phyloP scores from a whole-genome alignment of 1,139 yeast genomes.

The Yamadazyma oceani region DNA sequence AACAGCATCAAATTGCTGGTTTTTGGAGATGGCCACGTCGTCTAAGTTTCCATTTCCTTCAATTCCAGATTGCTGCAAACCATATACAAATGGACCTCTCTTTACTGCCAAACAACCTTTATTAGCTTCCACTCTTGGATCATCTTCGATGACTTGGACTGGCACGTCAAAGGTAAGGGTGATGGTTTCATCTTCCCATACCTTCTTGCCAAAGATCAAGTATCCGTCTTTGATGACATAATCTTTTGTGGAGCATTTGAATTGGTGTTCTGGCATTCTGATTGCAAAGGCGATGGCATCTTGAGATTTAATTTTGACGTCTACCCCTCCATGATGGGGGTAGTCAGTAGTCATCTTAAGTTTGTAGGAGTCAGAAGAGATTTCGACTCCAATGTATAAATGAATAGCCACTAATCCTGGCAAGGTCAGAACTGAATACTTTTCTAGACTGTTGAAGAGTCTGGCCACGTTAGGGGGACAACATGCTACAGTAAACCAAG shows the following conservation, averaged over 20 bases:
- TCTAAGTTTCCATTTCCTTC: conserved; percentile 5
- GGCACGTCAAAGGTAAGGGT: conserved; percentile 15
- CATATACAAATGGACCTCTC: conserved; percentile 21
- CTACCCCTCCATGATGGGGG: conserved; percentile 14
- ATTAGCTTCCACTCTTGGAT: conserved; percentile 18
- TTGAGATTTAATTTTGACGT: conserved; percentile 6
- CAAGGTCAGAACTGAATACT: conserved; percentile 10
- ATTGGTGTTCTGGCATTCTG: conserved; percentile 13
- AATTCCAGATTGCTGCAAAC: conserved; percentile 17
- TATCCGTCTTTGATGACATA: conserved; percentile 9
- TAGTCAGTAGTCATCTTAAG: conserved; percentile 12
- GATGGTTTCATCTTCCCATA: conserved; percentile 12
- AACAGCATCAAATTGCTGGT: conserved; percentile 8
- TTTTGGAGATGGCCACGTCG: conserved; percentile 6
- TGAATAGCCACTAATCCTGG: conserved; percentile 12
- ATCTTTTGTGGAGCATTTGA: conserved; percentile 3
- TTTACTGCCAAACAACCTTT: conserved; percentile 18
- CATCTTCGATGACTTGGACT: conserved; percentile 12
- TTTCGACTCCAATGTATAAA: conserved; percentile 16
- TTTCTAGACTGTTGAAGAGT: conserved; percentile 18
- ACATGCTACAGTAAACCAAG: conserved; percentile 22
- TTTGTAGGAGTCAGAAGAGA: conserved; percentile 5
- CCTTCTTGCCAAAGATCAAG: conserved; percentile 9
- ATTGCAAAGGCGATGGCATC: conserved; percentile 12
- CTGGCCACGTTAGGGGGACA: conserved; percentile 25